Base-by-base conservation (phyloP, 192 early-diverging fungal species). In the Umbelopsis sp. region DNA sequence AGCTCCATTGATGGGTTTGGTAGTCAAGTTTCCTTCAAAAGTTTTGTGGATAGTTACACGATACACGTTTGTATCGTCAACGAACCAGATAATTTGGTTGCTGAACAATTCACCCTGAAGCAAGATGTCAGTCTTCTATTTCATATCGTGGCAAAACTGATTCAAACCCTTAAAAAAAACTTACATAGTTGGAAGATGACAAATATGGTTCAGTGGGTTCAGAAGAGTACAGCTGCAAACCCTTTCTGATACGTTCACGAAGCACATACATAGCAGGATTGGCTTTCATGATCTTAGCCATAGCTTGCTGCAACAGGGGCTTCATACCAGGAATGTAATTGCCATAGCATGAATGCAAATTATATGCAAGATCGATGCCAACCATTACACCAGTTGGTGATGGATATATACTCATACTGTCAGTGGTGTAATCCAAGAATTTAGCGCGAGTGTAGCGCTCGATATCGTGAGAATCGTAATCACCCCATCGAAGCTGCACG, bases 241-340 rank as follows among this genome's bases (percentile, higher is more conserved):
- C 96, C 89, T 99, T 99, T 70, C 97, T 87, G 69, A 98, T 95
- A 87, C 97, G 96, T 81, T 99, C 97, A 73, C 97, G 91, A 44
- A 99, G 84, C 9, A 99, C 96, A 72, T 97, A 95, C 55, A 99
- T 78, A 3, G 97, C 97, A 65, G 97, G 97, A 73, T 97, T 99
- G 66, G 95, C 94, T 80, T 99, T 99, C 91, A 98, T 99, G 71
- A 99, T 97, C 86, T 99, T 99, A 53, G 91, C 93, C 94, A 99
- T 92, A 1, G 96, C 96, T 76, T 97, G 95, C 80, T 97, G 95
- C 71, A 96, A 90, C 65, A 99, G 84, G 51, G 95, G 94, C 85
- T 99, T 99, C 91, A 98, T 95, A 70, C 97, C 97, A 4, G 97
- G 96, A 78, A 98, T 93, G 95, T 95, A 99, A 82, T 97, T 95